Evolutionary conservation across 345 rosid species (phyloP).

Genomic region (Reutealis trisperma): DNA sequence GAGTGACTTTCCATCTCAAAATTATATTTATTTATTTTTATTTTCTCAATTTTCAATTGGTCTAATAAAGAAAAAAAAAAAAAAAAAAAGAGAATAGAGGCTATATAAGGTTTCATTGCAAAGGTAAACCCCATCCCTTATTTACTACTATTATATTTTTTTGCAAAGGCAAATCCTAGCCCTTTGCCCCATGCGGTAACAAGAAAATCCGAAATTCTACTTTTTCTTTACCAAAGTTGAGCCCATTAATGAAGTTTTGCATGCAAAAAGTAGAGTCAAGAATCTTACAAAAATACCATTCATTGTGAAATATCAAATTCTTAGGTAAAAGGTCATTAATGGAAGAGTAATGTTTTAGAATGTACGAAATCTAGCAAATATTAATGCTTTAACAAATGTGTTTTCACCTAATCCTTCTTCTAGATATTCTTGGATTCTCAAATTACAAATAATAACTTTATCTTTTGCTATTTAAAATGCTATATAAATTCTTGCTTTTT

Average conservation of each 20-base stretch:
- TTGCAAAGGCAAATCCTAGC: background rate
- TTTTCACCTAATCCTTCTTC: background rate
- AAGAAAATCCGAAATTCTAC: background rate
- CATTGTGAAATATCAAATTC: background rate
- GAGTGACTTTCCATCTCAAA: slow-evolving; percentile 20
- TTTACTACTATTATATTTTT: too few species aligned
- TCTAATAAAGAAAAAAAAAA: background rate
- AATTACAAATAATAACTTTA: too few species aligned
- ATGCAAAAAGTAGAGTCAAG: too few species aligned
- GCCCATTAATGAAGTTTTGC: too few species aligned
- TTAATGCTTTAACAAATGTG: slow-evolving; percentile 1
- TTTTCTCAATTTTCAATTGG: too few species aligned
- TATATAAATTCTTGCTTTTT: too few species aligned
- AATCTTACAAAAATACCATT: background rate
- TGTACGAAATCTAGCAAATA: background rate
- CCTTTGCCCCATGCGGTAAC: background rate
- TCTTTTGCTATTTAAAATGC: too few species aligned
- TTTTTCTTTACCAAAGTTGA: background rate
- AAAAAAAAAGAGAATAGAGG: too few species aligned
- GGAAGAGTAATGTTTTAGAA: background rate
- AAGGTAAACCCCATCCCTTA: background rate
- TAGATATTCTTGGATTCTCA: slow-evolving; percentile 3
- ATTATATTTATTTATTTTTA: background rate
- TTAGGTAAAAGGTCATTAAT: slow-evolving; percentile 7
- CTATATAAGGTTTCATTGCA: too few species aligned